These are phyloP conservation scores for Multifurca ochricompacta DNA, from an alignment of 768 basidiomycete species.

Conservation along the genomic window DNA sequence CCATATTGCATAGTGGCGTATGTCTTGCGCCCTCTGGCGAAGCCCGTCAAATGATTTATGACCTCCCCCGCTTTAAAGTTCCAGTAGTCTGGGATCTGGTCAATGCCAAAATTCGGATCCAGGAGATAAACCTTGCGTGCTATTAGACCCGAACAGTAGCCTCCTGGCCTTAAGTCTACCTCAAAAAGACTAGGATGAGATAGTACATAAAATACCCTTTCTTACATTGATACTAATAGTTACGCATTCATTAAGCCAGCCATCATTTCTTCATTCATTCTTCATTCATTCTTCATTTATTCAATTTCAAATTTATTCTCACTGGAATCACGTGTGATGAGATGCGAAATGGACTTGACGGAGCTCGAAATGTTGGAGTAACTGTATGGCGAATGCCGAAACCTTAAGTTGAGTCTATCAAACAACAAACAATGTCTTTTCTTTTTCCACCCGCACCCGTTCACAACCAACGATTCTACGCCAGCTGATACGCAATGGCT, in stretches of 20 bases:
- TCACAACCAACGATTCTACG: slow-evolving; percentile 18
- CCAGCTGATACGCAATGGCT: slow-evolving; percentile 54
- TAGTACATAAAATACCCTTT: slow-evolving; percentile 25
- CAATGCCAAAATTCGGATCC: background rate
- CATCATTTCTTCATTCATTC: too few species aligned
- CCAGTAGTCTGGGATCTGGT: slow-evolving; percentile 22
- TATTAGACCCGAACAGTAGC: slow-evolving; percentile 32
- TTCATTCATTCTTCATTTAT: too few species aligned
- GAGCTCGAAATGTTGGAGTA: background rate
- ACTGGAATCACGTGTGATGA: too few species aligned
- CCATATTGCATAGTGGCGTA: slow-evolving; percentile 51
- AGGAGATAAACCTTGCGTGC: slow-evolving; percentile 27
- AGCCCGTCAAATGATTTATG: slow-evolving; percentile 29
- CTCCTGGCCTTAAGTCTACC: slow-evolving; percentile 33
- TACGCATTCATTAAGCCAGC: too few species aligned
- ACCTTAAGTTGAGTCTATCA: background rate
- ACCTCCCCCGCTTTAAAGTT: slow-evolving; percentile 33
- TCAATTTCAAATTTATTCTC: too few species aligned
- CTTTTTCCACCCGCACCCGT: background rate
- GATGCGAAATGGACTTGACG: too few species aligned
- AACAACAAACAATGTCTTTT: background rate
- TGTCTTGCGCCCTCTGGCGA: slow-evolving; percentile 31
- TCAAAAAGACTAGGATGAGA: slow-evolving; percentile 30
- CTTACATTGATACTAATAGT: background rate
- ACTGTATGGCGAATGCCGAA: slow-evolving; percentile 16